phyloP scores from a whole-genome alignment of 352 stramenopile species.

The Pythium rhizo-oryzae region DNA sequence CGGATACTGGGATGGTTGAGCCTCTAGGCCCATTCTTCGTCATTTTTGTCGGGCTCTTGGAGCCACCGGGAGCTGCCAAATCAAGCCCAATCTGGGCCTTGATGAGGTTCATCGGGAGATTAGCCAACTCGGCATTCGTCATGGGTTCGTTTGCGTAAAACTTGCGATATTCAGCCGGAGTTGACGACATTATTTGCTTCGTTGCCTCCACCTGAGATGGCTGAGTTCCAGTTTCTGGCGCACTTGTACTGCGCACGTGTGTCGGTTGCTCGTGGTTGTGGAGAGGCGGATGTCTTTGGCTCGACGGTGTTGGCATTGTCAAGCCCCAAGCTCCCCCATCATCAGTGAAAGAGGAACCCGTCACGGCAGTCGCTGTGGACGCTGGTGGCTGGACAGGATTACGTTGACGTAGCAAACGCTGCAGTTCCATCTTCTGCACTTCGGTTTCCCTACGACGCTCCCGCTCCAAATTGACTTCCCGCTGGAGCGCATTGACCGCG shows the following conservation, averaged over 20 bases:
- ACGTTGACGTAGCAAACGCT: slow-evolving; percentile 47
- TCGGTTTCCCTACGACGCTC: slow-evolving; percentile 60
- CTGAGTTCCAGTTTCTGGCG: background rate
- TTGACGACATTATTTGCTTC: background rate
- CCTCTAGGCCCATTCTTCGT: slow-evolving; percentile 28
- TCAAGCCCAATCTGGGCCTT: slow-evolving; percentile 76
- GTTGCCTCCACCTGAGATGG: background rate
- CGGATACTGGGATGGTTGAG: slow-evolving; percentile 12
- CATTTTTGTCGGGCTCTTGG: slow-evolving; percentile 24
- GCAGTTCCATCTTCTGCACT: slow-evolving; percentile 63
- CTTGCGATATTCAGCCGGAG: slow-evolving; percentile 44
- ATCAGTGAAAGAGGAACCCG: background rate
- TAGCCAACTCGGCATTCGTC: slow-evolving; percentile 65
- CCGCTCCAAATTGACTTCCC: slow-evolving; percentile 61
- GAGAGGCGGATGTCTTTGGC: background rate
- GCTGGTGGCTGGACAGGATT: background rate
- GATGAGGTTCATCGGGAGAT: slow-evolving; percentile 68
- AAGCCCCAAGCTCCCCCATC: slow-evolving; percentile 5
- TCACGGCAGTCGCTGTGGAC: background rate
- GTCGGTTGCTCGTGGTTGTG: slow-evolving; percentile 9
- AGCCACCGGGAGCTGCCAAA: slow-evolving; percentile 21
- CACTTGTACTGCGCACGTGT: slow-evolving; percentile 1
- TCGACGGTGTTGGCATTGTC: slow-evolving; percentile 4
- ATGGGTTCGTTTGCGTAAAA: slow-evolving; percentile 74
- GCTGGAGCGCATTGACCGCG: slow-evolving; percentile 37